Evolutionary conservation across 2,329 filamentous ascomycete species (phyloP).

Genomic region (Lanzia echinophila): DNA sequence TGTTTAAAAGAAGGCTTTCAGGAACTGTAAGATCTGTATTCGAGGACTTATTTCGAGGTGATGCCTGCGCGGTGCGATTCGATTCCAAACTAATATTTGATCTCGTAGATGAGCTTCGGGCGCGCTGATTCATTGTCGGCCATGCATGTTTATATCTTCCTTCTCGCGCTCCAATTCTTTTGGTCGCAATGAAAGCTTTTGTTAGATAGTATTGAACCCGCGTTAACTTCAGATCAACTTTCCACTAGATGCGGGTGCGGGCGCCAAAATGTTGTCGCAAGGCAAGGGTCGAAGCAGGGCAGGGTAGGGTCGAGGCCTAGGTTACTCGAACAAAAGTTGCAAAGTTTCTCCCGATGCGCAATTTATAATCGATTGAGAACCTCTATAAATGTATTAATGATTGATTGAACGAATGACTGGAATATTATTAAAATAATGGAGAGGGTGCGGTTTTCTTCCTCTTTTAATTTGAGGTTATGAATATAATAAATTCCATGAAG

Average conservation of each 20-base stretch:
- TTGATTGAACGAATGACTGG: no score
- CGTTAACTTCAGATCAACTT: not conserved
- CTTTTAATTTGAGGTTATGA: no score
- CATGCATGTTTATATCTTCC: conserved; percentile 6
- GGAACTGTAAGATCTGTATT: conserved; percentile 12
- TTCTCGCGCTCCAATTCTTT: not conserved
- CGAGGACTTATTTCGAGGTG: conserved; percentile 8
- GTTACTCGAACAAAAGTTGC: not conserved
- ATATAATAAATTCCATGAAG: no score
- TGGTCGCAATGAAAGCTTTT: conserved; percentile 6
- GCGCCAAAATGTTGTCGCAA: conserved; percentile 4
- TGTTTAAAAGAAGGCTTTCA: conserved; percentile 24
- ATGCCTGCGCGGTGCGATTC: conserved; percentile 6
- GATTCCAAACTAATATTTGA: conserved; percentile 6
- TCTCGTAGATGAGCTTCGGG: conserved; percentile 9
- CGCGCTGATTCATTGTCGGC: conserved; percentile 8
- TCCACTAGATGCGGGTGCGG: not conserved
- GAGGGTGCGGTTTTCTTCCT: no score
- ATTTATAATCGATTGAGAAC: no score
- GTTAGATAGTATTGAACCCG: conserved; percentile 1
- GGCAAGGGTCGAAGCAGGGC: not conserved
- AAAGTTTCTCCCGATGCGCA: no score
- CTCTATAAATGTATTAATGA: no score
- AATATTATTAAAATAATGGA: no score
- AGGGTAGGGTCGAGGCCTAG: not conserved